Base-by-base conservation (phyloP, 345 rosid species). In the Gossypium ekmanianum region DNA sequence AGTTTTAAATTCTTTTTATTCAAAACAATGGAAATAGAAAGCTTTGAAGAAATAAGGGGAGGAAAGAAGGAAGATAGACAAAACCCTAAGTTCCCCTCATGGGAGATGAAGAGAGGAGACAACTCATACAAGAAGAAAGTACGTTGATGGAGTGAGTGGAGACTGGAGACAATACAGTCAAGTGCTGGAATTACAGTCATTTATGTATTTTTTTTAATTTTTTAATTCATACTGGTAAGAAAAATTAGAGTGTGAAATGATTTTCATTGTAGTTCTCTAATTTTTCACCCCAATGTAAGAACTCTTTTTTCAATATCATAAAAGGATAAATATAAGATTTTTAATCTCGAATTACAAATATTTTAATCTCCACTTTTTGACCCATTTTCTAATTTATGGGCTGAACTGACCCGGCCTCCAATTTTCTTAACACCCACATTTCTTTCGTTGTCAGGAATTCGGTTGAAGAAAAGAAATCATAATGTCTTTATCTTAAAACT, bases 61-160 rank as follows among this genome's bases (percentile, higher is more conserved):
- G 47, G 44, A 67, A 73, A 20, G 73, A 63, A 70, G 17, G 11
- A 8, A 51, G 51, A 17, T 3, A 52, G 57, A 52, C 57, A 16
- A 79, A 84, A 84, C 84, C 89, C 87, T 86, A 84, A 71, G 54
- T 45, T 55, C 51, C 65, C 70, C 47, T 76, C 77, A 59, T 71
- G 51, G 54, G 71, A 71, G 52, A 41, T 61, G 45, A 70, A 68
- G 59, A 52, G 57, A 1, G 18, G 50, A 43, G 69, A 65, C 14
- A 41, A 11, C 16, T 11, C 26, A n/a, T 45, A 65, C 51, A 65
- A 65, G 69, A 52, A 52, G 56, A 63, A 16, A 29, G 44, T 29
- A 29, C 45, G 17, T 12, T 63, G 48, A 11, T 63, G 48, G 41
- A 34, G 41, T 34, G 41, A 34, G 41, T 34, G 41, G 68, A 63